Base-by-base conservation (phyloP, 75 land plant species). In the Ceratopteris richardii region DNA sequence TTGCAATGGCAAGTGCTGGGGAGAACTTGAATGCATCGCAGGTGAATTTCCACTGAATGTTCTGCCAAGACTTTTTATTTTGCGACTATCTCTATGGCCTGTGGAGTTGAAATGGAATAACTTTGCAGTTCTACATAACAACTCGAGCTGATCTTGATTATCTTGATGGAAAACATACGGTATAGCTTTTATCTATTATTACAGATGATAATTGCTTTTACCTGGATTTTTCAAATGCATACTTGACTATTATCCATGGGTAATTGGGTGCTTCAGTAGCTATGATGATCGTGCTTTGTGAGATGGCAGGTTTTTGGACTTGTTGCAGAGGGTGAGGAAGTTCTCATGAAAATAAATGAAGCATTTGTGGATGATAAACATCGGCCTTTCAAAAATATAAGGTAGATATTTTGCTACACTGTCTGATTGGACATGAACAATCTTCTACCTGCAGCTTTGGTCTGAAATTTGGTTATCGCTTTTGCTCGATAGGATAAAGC, bases 1-100 rank as follows among this genome's bases (percentile, higher is more conserved):
- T 90, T 61, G 85, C 96, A 20, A 95, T 95, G 99, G 99, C 92
- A 29, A 95, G 96, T 66, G 99, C 85, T 50, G 99, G 99, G 29
- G 84, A 95, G 53, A 82, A 90, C 72, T 70, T 78, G 7, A 95
- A 95, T 84, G 96, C 99, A 37, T 95, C 99, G 41, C 99, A 95
- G 97, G 98, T 28, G 21, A n/a, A n/a, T n/a, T n/a, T n/a, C n/a
- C n/a, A n/a, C n/a, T n/a, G n/a, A n/a, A n/a, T n/a, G n/a, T n/a
- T n/a, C n/a, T n/a, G n/a, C n/a, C n/a, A n/a, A n/a, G n/a, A n/a
- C n/a, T n/a, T n/a, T n/a, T n/a, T n/a, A n/a, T n/a, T n/a, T n/a
- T n/a, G n/a, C n/a, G n/a, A n/a, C n/a, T n/a, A n/a, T n/a, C n/a
- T n/a, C n/a, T n/a, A n/a, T n/a, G n/a, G n/a, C n/a, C n/a, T n/a